Evolutionary conservation across 306 rosid species (phyloP).

Genomic region (Lathyrus aphaca): DNA sequence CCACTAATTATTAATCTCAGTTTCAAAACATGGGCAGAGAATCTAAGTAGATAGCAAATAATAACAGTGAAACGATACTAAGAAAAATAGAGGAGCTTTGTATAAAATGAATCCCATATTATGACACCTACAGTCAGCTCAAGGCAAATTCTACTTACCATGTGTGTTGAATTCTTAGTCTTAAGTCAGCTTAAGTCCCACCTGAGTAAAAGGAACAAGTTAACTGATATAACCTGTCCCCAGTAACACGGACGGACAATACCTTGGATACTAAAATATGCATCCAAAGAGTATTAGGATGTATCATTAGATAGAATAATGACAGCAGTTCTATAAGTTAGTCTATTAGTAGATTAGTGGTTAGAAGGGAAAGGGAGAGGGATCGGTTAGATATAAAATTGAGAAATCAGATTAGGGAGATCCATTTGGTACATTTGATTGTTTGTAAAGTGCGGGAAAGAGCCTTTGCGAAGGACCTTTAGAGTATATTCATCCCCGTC

Average conservation of each 20-base stretch:
- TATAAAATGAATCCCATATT: background rate
- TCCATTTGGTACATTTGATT: background rate
- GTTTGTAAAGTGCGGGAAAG: background rate
- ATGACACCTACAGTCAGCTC: slow-evolving; percentile 15
- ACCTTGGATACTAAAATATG: background rate
- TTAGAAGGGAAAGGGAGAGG: background rate
- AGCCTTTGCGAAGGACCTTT: background rate
- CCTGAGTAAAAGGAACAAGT: background rate
- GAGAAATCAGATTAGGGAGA: background rate
- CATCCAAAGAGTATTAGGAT: background rate
- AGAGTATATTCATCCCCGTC: background rate
- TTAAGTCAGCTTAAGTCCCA: background rate
- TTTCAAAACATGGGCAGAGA: slow-evolving; percentile 24
- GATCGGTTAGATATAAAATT: background rate
- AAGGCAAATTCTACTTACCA: background rate
- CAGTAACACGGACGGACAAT: background rate
- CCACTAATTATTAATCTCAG: slow-evolving; percentile 11
- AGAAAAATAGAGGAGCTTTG: slow-evolving; percentile 3
- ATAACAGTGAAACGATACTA: slow-evolving; percentile 24
- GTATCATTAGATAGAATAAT: background rate
- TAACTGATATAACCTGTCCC: background rate
- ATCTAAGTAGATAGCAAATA: slow-evolving; percentile 2
- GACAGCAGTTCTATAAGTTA: background rate
- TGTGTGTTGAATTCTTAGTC: background rate
- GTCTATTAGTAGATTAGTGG: background rate